Base-by-base conservation (phyloP, 2,329 filamentous ascomycete species). In the Ascochyta pisi region DNA sequence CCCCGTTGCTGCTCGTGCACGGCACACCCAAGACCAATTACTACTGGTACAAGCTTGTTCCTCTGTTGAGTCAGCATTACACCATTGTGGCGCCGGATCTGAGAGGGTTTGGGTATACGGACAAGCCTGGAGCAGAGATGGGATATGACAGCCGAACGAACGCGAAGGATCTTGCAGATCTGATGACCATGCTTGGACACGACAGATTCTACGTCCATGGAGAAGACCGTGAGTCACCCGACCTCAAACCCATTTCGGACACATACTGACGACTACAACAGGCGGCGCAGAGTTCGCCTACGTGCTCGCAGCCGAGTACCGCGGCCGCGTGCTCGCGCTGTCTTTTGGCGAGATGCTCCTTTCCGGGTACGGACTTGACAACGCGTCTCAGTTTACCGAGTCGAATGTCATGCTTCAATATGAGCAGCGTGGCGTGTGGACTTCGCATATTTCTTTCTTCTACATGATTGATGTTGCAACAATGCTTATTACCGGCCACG, bases 81-180 rank as follows among this genome's bases (percentile, higher is more conserved):
- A 74, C 70, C 0, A 58, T 76, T 26, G 69, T 76, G 5, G 73
- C 72, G 2, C 71, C 73, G 1, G 73, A 75, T 48, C 53, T 74
- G 3, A 62, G 73, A 38, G 73, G 73, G 0, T 76, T 75, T 46
- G 72, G 73, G n/a, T 72, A 73, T 26, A 73, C 72, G 4, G 73
- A 75, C 60, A 75, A 75, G 49, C 67, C 13, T 63, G 70, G 41
- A 1, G 52, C 46, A 2, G 46, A 50, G 34, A 55, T 50, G 52
- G 73, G 72, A 26, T 74, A 76, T 51, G 69, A 73, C 37, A 69
- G 62, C 34, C 65, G 64, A 9, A 70, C 68, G 26, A 69, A 74
- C 19, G 73, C 69, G 1, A 61, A 67, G 2, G 73, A 76, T 56
- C 62, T 75, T 3, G 66, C 64, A 13, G 69, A 70, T 4, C 47